Evolutionary conservation across 495 filamentous ascomycete genomes (phyloP), one percentile per base, ranked within the genome.

Genomic region (Tetracladium setigerum): DNA sequence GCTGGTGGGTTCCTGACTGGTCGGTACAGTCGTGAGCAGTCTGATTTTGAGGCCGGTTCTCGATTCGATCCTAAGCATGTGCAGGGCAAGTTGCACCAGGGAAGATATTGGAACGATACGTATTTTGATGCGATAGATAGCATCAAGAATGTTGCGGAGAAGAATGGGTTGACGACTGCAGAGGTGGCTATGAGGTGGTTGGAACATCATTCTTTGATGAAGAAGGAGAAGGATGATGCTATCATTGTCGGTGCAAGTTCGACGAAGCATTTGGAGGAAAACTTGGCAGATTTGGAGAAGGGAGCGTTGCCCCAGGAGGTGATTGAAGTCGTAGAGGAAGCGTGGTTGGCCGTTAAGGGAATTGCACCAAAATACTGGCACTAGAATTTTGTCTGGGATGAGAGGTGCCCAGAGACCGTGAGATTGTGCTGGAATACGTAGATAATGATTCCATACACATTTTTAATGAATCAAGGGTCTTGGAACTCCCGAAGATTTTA

Each of bases 21-120:
- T 6, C 35, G 56, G 5, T 62, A 61, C 39, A 34, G 44, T 45
- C 57, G 58, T 17, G 59, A 61, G 17, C 59, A 62, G 8, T 55
- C 50, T 4, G 62, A 62, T 79, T 0, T 83, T 82, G 11, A 61
- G 62, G 0, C 71, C 75, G 43, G 87, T 85, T 9, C 74, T 86
- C 13, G 94, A 78, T 67, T 80, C 73, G 49, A 73, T 81, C 49
- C 66, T 59, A 19, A 60, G 15, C 30, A 16, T 6, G 11, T 13
- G 22, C 49, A 52, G 36, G 54, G 49, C 0, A 36, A 39, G n/a
- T 47, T 63, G 17, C 60, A 68, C 39, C 66, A 66, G 1, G 49
- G 44, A 5, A 59, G 71, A 1, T 76, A 77, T 41, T 75, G 68
- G 63, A 70, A 68, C 27, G 65, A 68, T 35, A 52, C 44, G 10